Percentiles rank a stretch among this genome's conserved stretches.
These are phyloP conservation scores for Geotrichum australiense DNA, from an alignment of 1,139 yeast genomes.

Conservation along the genomic window DNA sequence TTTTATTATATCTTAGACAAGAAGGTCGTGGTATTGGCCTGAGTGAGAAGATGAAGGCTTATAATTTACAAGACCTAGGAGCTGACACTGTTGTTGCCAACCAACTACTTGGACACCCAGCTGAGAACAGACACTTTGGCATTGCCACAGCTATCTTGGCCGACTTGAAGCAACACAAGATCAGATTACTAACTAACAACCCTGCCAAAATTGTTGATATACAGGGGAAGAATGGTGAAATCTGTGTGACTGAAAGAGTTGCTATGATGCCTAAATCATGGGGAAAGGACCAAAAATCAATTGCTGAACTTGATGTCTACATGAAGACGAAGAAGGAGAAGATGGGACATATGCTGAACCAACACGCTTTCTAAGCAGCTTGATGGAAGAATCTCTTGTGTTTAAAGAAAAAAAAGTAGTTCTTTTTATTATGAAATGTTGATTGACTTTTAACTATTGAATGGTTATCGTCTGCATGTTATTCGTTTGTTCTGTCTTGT, in stretches of 20 bases:
- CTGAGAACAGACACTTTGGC: constrained; percentile 88
- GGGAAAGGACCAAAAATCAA: constrained; percentile 59
- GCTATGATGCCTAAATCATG: constrained; percentile 97
- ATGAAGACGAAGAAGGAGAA: constrained; percentile 87
- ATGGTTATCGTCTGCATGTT: too few relatives aligned
- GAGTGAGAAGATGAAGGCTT: constrained; percentile 94
- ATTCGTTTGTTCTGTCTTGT: too few relatives aligned
- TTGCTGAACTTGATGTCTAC: constrained; percentile 86
- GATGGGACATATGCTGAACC: constrained; percentile 85
- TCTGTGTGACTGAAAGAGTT: constrained; percentile 73
- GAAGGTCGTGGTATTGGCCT: constrained; percentile 98
- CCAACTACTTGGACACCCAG: constrained; percentile 86
- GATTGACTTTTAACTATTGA: too few relatives aligned
- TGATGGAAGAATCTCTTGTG: too few relatives aligned
- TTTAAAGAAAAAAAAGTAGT: too few relatives aligned
- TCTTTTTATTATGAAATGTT: too few relatives aligned
- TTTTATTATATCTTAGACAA: constrained; percentile 91
- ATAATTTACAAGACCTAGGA: constrained; percentile 93
- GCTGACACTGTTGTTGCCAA: constrained; percentile 99
- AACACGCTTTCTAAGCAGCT: not conserved
- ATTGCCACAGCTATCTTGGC: constrained; percentile 87
- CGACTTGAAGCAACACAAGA: constrained; percentile 69
- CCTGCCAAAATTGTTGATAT: constrained; percentile 96
- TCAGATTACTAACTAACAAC: constrained; percentile 82
- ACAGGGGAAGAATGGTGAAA: constrained; percentile 49